phyloP scores from a whole-genome alignment of 345 rosid species.

The Geranium brycei region DNA sequence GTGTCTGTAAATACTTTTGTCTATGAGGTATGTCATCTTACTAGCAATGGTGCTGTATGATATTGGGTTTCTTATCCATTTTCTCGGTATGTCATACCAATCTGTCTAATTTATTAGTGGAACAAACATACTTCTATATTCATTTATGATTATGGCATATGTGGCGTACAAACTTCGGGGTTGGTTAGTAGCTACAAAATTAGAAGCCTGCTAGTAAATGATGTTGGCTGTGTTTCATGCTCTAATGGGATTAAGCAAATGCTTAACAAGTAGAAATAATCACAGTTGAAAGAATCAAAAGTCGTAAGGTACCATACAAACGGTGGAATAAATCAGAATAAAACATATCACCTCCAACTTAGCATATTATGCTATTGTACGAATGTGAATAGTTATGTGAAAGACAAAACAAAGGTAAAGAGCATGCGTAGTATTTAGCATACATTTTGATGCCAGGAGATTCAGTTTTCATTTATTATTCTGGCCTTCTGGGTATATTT shows the following conservation, averaged over 20 bases:
- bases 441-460: too few species aligned
- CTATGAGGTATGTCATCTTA: conserved; percentile 49
- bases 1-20: conserved; percentile 74
- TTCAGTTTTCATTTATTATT: too few species aligned
- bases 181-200: not conserved
- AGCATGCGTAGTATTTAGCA: too few species aligned
- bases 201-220: not conserved
- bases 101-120: not conserved
- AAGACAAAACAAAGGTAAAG: too few species aligned
- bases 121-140: not conserved
- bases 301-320: not conserved
- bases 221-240: not conserved
- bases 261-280: not conserved
- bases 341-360: not conserved
- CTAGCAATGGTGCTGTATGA: not conserved
- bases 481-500: too few species aligned
- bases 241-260: not conserved
- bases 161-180: not conserved
- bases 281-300: not conserved
- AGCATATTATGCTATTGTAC: not conserved
- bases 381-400: not conserved
- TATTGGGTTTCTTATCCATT: not conserved
- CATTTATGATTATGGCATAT: not conserved
- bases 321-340: too few species aligned
- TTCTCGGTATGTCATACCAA: not conserved